These are phyloP conservation scores for Monilinia vaccinii-corymbosi DNA, from an alignment of 2,329 filamentous ascomycete genomes.

Conservation along the genomic window DNA sequence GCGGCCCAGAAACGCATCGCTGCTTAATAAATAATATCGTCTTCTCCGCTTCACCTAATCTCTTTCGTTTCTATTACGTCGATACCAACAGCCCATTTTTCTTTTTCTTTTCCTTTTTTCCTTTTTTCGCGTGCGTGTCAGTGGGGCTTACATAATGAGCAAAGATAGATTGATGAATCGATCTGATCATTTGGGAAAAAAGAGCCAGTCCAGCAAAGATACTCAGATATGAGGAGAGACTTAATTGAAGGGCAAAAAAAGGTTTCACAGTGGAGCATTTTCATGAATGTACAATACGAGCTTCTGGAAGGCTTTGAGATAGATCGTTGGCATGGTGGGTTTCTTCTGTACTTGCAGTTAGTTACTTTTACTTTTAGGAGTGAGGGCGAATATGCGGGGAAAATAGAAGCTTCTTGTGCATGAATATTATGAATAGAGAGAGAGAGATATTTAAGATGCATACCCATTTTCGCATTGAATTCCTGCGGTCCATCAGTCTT, in stretches of 20 bases:
- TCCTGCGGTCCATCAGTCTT: not conserved
- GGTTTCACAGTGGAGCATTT: not conserved
- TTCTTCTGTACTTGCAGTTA: not conserved
- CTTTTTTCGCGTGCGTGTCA: not conserved
- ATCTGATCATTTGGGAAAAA: not conserved
- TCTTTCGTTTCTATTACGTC: not conserved
- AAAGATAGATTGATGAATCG: not conserved
- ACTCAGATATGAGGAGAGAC: not conserved
- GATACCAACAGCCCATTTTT: constrained; percentile 5
- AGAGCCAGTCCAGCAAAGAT: not conserved
- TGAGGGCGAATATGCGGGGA: not conserved
- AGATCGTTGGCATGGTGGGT: not conserved
- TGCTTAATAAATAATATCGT: not conserved
- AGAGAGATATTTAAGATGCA: not conserved
- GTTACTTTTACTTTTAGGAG: not conserved
- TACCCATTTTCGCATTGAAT: not conserved
- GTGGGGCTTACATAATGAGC: not conserved
- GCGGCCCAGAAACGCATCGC: constrained; percentile 10
- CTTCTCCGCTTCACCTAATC: not conserved
- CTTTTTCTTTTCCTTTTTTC: not conserved
- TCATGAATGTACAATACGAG: not conserved
- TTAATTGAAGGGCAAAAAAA: not conserved
- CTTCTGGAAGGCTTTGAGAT: not conserved
- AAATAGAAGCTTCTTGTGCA: not conserved
- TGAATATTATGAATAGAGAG: not conserved